Evolutionary conservation across 2,329 filamentous ascomycete genomes (phyloP), one percentile per base, ranked within the genome.

Genomic region (Verticillium longisporum): DNA sequence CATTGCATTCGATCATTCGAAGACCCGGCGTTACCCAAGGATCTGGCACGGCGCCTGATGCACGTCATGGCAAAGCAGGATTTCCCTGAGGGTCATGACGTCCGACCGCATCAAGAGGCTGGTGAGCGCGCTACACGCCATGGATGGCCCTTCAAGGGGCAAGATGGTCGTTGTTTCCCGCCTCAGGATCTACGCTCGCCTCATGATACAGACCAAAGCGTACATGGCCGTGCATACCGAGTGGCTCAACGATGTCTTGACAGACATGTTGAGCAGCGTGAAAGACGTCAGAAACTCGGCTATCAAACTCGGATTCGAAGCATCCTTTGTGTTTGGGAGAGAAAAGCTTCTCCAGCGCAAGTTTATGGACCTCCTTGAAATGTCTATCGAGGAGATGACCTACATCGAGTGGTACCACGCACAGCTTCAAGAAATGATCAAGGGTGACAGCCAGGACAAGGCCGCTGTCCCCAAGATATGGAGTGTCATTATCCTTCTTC

Each of bases 201-300:
- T 99, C 1, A 68, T 97, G 31, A 83, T 84, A 62, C 90, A 96
- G 73, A 84, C 87, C 4, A 88, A 83, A 58, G 74, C 80, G 18
- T 78, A 86, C 26, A 96, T 99, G 88, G 75, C 87, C 15, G 76
- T 82, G 31, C 86, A 92, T 60, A 80, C 83, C 2, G 83, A 91
- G 62, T 99, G 95, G 94, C 79, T 97, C 57, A 82, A 89, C 58
- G 89, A 96, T 71, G 78, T 97, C 21, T 87, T 98, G 65, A 86
- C 86, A 21, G 91, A 92, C 57, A 88, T 97, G 81, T 81, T 96
- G 45, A 92, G 91, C 72, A 86, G 78, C 36, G 78, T 92, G 57
- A 89, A 88, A 67, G 92, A 97, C 50, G 89, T 94, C 55, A 85
- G 91, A 56, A 78, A 79, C 5, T 84, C 88, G 54, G 92, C 93